Conservation (phyloP, 805 yeast species). For the Peterozyma xylosa region DNA sequence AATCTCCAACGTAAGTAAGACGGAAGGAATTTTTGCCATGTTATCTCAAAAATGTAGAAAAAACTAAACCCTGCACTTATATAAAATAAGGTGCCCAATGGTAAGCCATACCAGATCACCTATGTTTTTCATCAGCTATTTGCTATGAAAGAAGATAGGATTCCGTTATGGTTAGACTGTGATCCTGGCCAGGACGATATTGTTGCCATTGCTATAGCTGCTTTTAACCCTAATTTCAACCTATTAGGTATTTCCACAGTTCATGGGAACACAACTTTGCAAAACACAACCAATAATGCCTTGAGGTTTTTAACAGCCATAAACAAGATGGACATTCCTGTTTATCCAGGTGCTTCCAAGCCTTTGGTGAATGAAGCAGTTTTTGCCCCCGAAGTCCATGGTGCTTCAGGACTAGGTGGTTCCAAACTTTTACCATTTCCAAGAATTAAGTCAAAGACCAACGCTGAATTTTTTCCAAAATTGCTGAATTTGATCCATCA, state of each 20-base stretch:
- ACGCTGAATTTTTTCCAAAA: slow-evolving; percentile 14
- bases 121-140: no score
- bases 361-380: slow-evolving; percentile 47
- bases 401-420: slow-evolving; percentile 71
- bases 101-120: no score
- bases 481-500: slow-evolving; percentile 29
- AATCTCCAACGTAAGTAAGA: no score
- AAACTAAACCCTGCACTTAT: no score
- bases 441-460: slow-evolving; percentile 12
- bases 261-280: slow-evolving; percentile 64
- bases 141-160: slow-evolving; percentile 16
- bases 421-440: slow-evolving; percentile 50
- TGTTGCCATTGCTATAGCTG: slow-evolving; percentile 60
- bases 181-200: slow-evolving; percentile 92
- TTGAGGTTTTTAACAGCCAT: slow-evolving; percentile 61
- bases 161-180: slow-evolving; percentile 85
- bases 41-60: no score
- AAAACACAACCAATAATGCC: slow-evolving; percentile 62
- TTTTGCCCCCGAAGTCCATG: slow-evolving; percentile 63
- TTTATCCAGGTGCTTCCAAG: slow-evolving; percentile 54
- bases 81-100: no score
- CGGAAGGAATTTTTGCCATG: no score
- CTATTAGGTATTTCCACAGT: slow-evolving; percentile 66
- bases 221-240: slow-evolving; percentile 48
- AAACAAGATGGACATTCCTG: slow-evolving; percentile 41